Evolutionary conservation across 768 basidiomycete species (phyloP), one percentile per base, ranked within the genome.

Genomic region (Floccularia luteovirens): DNA sequence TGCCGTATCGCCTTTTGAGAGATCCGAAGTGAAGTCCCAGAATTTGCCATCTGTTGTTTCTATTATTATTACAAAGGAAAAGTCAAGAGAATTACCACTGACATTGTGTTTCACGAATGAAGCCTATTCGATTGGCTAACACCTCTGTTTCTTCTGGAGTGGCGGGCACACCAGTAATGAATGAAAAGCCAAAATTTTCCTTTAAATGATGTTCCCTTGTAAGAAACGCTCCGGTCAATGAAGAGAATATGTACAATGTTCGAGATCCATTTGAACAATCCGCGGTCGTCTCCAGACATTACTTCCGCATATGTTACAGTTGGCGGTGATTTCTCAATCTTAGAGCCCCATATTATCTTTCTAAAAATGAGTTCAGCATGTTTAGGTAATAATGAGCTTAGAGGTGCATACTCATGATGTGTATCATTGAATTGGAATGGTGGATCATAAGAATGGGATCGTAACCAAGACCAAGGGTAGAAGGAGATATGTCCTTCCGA

Each of bases 11-110:
- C 91, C 91, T 51, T 84, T 90, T 13, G 82, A 79, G 16, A 93
- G 70, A 54, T 94, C 82, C 0, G 93, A 79, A 0, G 91, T 96
- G 53, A 98, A 94, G 53, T 97, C 90, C 93, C 94, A 99, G 61
- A 97, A 93, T 42, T 79, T 81, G 24, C 93, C 94, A 52, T 98
- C 90, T 92, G 46, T 1, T 24, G 3, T 19, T 52, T 33, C 10
- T n/a, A 31, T 31, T 20, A 32, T 39, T 16, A 35, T 30, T 23
- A 2, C n/a, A 24, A 25, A 36, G 19, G 31, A 22, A 7, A 8
- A 16, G n/a, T 19, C 36, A 7, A 32, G 40, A n/a, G 24, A 8
- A 24, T 7, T 20, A 35, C 10, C 2, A 54, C 59, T 14, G 16
- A 66, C 69, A 72, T 54, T 74, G 70, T 0, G 94, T 97, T 59